Conservation (phyloP, 1,284 basidiomycete species). For the Trametes versicolor region DNA sequence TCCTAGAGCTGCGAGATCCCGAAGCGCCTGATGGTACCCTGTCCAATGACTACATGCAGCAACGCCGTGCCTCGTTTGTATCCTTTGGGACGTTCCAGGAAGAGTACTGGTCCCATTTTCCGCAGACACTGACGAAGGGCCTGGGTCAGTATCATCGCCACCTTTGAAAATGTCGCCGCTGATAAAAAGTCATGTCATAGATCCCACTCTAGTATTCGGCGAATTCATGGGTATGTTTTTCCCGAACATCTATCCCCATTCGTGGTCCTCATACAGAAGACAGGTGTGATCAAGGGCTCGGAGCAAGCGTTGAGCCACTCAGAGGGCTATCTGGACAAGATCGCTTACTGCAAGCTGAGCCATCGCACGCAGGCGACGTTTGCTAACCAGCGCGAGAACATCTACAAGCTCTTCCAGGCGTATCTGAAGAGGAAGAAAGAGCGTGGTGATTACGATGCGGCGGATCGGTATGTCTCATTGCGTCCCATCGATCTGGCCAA, state of each 20-base stretch:
- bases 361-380: conserved; percentile 61
- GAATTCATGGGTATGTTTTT: conserved; percentile 66
- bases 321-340: conserved; percentile 53
- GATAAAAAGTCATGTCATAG: conserved; percentile 43
- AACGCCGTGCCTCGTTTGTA: conserved; percentile 45
- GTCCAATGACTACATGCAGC: conserved; percentile 43
- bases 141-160: conserved; percentile 52
- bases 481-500: conserved; percentile 18
- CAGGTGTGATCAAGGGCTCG: conserved; percentile 76
- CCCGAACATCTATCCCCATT: background rate
- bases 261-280: conserved; percentile 46
- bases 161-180: background rate
- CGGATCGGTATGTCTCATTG: conserved; percentile 66
- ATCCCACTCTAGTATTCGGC: conserved; percentile 69
- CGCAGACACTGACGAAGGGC: conserved; percentile 61
- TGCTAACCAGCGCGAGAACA: conserved; percentile 38
- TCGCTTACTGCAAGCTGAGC: conserved; percentile 59
- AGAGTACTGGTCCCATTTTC: conserved; percentile 72
- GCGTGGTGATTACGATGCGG: conserved; percentile 62
- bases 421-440: conserved; percentile 61
- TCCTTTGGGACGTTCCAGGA: conserved; percentile 62
- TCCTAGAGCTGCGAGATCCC: conserved; percentile 13
- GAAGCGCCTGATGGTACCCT: conserved; percentile 1
- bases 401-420: conserved; percentile 37
- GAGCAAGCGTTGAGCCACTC: conserved; percentile 54